Percentiles rank a stretch among this genome's conserved stretches.
Conservation (phyloP, 192 early-diverging fungal genomes). For the Umbelopsis vinacea region DNA sequence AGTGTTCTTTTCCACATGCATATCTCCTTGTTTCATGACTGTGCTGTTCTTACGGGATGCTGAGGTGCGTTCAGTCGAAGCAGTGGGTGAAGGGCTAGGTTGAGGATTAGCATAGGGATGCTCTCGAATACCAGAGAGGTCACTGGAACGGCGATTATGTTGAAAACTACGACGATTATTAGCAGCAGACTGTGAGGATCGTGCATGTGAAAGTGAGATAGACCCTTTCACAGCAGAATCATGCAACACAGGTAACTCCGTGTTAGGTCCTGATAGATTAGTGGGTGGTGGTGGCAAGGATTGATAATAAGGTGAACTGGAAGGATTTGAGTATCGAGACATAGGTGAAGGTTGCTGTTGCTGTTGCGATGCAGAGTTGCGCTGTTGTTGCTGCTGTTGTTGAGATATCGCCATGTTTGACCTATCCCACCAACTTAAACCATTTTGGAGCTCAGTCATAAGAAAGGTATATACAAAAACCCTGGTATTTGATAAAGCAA, state of each 20-base stretch:
- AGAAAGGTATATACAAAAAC: conserved; percentile 2
- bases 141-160: conserved; percentile 14
- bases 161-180: conserved; percentile 3
- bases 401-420: conserved; percentile 4
- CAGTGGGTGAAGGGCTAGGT: conserved; percentile 10
- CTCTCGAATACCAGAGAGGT: conserved; percentile 12
- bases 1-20: conserved; percentile 38
- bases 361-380: neutral
- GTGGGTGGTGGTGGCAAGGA: neutral
- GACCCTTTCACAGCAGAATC: conserved; percentile 13
- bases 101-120: conserved; percentile 14
- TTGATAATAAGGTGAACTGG: conserved; percentile 10
- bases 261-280: conserved; percentile 3
- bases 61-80: neutral
- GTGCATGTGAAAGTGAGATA: conserved; percentile 12
- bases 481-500: neutral
- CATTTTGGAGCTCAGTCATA: conserved; percentile 22
- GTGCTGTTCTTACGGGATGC: conserved; percentile 14
- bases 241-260: conserved; percentile 13
- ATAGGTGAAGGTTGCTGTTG: conserved; percentile 1
- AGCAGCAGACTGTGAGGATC: neutral
- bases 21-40: conserved; percentile 14
- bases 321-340: conserved; percentile 4
- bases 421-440: conserved; percentile 20
- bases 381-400: conserved; percentile 10